phyloP scores from a whole-genome alignment of 352 stramenopile genomes.

The Pythium dissimile region DNA sequence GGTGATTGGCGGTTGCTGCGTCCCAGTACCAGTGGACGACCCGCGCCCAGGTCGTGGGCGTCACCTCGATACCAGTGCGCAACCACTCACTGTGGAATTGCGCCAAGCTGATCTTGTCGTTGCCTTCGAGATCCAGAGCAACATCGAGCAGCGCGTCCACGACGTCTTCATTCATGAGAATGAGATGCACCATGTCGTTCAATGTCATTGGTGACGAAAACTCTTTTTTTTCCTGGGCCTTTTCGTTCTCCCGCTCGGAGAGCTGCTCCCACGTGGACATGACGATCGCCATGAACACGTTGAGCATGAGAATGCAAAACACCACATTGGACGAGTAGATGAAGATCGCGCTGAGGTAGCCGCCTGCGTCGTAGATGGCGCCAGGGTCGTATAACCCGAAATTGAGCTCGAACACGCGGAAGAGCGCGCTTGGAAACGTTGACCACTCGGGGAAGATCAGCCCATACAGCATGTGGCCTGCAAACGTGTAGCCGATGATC shows the following conservation, averaged over 20 bases:
- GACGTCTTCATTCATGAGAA: conserved; percentile 56
- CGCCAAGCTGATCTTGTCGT: conserved; percentile 30
- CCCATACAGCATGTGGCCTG: conserved; percentile 65
- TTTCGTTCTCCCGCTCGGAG: conserved; percentile 48
- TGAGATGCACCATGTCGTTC: conserved; percentile 44
- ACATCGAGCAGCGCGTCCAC: conserved; percentile 58
- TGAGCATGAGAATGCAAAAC: conserved; percentile 77
- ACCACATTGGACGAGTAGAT: conserved; percentile 68
- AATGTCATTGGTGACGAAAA: conserved; percentile 40
- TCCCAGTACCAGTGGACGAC: conserved; percentile 70
- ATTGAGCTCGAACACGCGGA: conserved; percentile 73
- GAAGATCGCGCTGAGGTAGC: conserved; percentile 61
- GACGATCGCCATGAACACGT: conserved; percentile 77
- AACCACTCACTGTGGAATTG: conserved; percentile 45
- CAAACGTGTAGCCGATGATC: conserved; percentile 69
- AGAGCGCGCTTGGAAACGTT: conserved; percentile 53
- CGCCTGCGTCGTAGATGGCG: conserved; percentile 60
- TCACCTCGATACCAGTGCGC: conserved; percentile 32
- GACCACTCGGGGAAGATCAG: conserved; percentile 61
- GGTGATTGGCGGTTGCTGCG: background rate
- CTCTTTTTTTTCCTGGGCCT: conserved; percentile 37
- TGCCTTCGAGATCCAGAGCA: conserved; percentile 38
- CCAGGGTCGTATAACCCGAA: conserved; percentile 67
- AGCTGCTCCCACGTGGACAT: conserved; percentile 69
- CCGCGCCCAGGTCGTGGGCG: conserved; percentile 31